Conservation (phyloP, 805 yeast species). For the Candida nitratophila region DNA sequence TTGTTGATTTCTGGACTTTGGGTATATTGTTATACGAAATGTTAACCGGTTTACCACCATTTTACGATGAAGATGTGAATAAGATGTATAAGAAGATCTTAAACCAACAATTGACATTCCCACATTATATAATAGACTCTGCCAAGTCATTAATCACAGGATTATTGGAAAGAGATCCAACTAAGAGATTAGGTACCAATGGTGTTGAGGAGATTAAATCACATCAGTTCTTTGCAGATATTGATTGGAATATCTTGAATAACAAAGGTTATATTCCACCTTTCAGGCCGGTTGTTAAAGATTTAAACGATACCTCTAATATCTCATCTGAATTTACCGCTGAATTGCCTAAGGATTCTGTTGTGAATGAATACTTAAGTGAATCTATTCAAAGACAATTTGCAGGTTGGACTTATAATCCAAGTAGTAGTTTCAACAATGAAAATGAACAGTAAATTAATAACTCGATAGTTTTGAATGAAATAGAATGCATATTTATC, state of each 20-base stretch:
- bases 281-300: constrained; percentile 84
- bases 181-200: constrained; percentile 62
- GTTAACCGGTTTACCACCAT: constrained; percentile 96
- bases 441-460: too few relatives aligned
- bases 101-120: constrained; percentile 84
- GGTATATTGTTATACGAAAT: constrained; percentile 92
- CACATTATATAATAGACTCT: constrained; percentile 77
- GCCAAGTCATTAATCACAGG: constrained; percentile 76
- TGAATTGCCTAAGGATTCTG: constrained; percentile 92
- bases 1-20: constrained; percentile 98
- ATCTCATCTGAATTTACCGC: constrained; percentile 89
- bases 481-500: too few relatives aligned
- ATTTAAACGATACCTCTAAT: constrained; percentile 84
- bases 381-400: constrained; percentile 96
- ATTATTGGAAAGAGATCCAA: constrained; percentile 80
- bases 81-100: constrained; percentile 91
- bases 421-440: neutral
- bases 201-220: constrained; percentile 81
- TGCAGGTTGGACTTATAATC: constrained; percentile 96
- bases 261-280: constrained; percentile 92
- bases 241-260: constrained; percentile 81
- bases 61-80: constrained; percentile 88
- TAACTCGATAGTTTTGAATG: too few relatives aligned
- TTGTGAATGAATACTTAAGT: constrained; percentile 84
- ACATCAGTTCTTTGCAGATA: constrained; percentile 81